Conservation (phyloP, 345 rosid species). For the Litchi chinensis region DNA sequence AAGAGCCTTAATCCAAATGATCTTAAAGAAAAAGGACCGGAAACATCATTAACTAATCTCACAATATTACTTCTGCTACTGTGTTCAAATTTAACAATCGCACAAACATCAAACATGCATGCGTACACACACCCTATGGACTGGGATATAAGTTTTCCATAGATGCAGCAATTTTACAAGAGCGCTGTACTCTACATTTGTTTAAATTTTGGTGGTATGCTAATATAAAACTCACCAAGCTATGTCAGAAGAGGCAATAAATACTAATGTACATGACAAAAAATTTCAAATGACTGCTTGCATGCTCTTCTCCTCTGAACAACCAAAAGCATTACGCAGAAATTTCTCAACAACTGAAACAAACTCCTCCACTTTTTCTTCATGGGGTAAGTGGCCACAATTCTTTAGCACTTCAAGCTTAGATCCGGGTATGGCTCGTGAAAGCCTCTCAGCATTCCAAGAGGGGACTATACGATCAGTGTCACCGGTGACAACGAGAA, state of each 20-base stretch:
- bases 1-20: background rate
- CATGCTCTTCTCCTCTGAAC: conserved; percentile 34
- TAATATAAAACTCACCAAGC: background rate
- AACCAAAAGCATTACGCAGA: conserved; percentile 53
- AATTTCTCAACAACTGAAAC: conserved; percentile 64
- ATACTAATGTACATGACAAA: background rate
- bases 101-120: no score
- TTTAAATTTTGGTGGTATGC: background rate
- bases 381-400: conserved; percentile 92
- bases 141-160: background rate
- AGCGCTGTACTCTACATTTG: background rate
- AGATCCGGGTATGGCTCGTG: conserved; percentile 73
- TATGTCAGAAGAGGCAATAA: background rate
- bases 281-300: conserved; percentile 25
- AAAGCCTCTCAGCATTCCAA: conserved; percentile 82
- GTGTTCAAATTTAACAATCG: no score
- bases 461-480: conserved; percentile 82
- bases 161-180: background rate
- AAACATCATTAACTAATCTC: background rate
- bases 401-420: conserved; percentile 63
- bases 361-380: conserved; percentile 86
- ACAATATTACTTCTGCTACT: background rate
- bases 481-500: conserved; percentile 81
- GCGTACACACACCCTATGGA: background rate
- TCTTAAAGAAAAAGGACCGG: background rate